These are phyloP conservation scores for Boletus patriciae DNA, from an alignment of 768 basidiomycete species.

Conservation along the genomic window DNA sequence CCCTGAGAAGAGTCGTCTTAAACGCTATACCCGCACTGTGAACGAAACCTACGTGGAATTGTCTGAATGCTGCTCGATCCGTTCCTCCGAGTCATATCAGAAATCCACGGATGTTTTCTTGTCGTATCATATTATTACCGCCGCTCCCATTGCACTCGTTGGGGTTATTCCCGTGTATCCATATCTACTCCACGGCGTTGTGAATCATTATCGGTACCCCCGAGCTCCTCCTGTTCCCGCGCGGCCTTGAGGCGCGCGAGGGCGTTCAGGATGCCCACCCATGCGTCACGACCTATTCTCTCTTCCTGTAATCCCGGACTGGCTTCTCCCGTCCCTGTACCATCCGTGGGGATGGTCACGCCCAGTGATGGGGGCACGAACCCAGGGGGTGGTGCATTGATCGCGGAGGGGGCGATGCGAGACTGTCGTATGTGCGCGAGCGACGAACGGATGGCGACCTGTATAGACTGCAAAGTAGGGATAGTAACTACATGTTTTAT, in stretches of 20 bases:
- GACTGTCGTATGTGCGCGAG: conserved; percentile 80
- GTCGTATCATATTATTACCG: conserved; percentile 12
- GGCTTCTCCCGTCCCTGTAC: conserved; percentile 27
- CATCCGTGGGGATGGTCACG: conserved; percentile 59
- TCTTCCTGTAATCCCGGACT: conserved; percentile 76
- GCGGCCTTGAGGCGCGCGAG: conserved; percentile 60
- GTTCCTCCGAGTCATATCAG: conserved; percentile 9
- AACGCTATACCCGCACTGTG: conserved; percentile 19
- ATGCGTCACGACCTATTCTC: conserved; percentile 72
- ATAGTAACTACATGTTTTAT: neutral
- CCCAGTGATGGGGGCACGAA: conserved; percentile 80
- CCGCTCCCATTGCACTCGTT: conserved; percentile 1
- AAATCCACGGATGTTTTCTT: conserved; percentile 19
- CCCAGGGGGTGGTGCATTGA: conserved; percentile 70
- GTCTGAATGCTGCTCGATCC: neutral
- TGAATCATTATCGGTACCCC: conserved; percentile 4
- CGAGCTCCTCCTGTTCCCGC: conserved; percentile 26
- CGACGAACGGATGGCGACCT: conserved; percentile 71
- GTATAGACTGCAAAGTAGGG: conserved; percentile 55
- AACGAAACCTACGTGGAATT: conserved; percentile 7
- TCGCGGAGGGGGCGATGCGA: conserved; percentile 84
- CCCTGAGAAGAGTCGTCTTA: conserved; percentile 19
- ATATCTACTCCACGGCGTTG: conserved; percentile 17
- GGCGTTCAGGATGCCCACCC: conserved; percentile 71
- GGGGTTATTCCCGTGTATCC: conserved; percentile 20